These are phyloP conservation scores for Penicillium psychrosexuale DNA, from an alignment of 2,329 filamentous ascomycete species.

Conservation along the genomic window DNA sequence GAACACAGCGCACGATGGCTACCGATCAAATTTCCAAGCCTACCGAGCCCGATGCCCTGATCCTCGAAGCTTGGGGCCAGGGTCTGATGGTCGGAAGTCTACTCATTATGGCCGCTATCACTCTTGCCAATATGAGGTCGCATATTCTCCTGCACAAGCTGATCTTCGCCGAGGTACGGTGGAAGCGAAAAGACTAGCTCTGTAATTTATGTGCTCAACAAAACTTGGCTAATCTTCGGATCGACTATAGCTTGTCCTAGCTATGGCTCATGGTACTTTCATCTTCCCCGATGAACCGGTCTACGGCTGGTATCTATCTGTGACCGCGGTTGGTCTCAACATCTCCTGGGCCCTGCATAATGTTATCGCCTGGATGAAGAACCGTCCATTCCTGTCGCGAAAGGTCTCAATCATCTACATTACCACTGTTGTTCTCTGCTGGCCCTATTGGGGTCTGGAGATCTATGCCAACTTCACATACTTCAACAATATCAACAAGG, in stretches of 20 bases:
- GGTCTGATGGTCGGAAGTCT: slow-evolving; percentile 50
- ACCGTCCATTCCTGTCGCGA: slow-evolving; percentile 56
- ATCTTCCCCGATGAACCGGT: slow-evolving; percentile 55
- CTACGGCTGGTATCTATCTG: slow-evolving; percentile 63
- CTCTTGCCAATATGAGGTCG: slow-evolving; percentile 50
- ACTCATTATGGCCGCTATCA: slow-evolving; percentile 50
- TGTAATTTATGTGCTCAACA: neutral
- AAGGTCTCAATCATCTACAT: slow-evolving; percentile 56
- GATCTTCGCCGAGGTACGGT: slow-evolving; percentile 48
- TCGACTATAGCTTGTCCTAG: slow-evolving; percentile 50
- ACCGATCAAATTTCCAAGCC: slow-evolving; percentile 20
- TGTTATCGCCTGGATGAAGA: slow-evolving; percentile 66
- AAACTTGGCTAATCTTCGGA: neutral
- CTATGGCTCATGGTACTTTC: slow-evolving; percentile 57
- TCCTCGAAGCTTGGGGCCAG: slow-evolving; percentile 50
- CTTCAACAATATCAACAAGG: slow-evolving; percentile 54
- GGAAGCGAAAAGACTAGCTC: too few species aligned
- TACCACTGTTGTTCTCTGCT: slow-evolving; percentile 55
- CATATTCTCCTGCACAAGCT: slow-evolving; percentile 51
- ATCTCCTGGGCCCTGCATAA: slow-evolving; percentile 65
- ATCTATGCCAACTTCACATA: slow-evolving; percentile 65
- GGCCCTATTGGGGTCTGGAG: slow-evolving; percentile 64
- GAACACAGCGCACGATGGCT: slow-evolving; percentile 9
- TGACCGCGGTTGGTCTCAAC: slow-evolving; percentile 59
- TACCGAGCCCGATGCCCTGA: slow-evolving; percentile 33